Evolutionary conservation across 202 grass and related monocot species (phyloP).

Genomic region (Alloteropsis angusta): DNA sequence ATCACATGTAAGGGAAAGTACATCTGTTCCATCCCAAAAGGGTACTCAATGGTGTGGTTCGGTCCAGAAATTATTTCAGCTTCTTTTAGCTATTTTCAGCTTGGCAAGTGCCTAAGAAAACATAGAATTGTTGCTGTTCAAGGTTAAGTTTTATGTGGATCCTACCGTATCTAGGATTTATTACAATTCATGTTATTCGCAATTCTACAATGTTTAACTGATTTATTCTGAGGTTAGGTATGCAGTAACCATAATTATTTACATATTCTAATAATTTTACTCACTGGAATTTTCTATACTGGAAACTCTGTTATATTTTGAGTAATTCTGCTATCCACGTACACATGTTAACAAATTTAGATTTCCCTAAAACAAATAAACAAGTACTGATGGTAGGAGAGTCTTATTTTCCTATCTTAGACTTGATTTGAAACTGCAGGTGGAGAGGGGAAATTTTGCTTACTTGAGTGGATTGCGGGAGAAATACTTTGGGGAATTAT

Average conservation of each 20-base stretch:
- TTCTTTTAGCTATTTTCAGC: not conserved
- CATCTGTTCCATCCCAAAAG: not conserved
- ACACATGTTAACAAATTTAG: slow-evolving; percentile 2
- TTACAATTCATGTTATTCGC: not conserved
- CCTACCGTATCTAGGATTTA: not conserved
- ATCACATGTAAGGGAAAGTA: not conserved
- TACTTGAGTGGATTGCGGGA: slow-evolving; percentile 91
- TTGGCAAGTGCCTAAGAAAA: not conserved
- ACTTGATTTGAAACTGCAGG: slow-evolving; percentile 40
- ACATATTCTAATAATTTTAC: not conserved
- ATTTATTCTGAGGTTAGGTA: not conserved
- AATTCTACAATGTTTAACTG: not conserved
- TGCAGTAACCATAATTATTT: not conserved
- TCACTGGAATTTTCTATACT: not conserved
- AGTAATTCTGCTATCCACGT: not conserved
- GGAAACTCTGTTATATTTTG: not conserved
- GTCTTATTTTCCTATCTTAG: not conserved
- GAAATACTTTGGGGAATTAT: slow-evolving; percentile 90
- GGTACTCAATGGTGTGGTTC: not conserved
- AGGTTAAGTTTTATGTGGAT: not conserved
- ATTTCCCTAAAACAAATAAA: slow-evolving; percentile 8
- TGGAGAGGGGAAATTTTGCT: slow-evolving; percentile 87
- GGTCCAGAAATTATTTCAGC: not conserved
- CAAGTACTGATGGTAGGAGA: slow-evolving; percentile 3
- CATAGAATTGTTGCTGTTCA: not conserved